These are phyloP conservation scores for Podospora pseudoanserina DNA, from an alignment of 495 filamentous ascomycete genomes.

Conservation along the genomic window DNA sequence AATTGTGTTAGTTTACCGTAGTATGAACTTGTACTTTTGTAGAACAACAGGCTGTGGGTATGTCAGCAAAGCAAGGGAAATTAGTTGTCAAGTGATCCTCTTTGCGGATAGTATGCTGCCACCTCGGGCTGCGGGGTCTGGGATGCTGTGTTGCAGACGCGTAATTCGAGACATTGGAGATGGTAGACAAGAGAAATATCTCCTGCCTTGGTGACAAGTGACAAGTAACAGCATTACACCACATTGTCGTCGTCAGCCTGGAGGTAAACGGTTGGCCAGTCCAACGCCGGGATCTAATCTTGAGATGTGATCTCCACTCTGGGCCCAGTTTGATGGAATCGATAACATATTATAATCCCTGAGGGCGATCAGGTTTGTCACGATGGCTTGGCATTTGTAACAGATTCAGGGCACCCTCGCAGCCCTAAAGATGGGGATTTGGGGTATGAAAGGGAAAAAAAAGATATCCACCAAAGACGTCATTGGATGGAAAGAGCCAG, in stretches of 20 bases:
- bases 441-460: background rate
- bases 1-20: background rate
- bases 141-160: constrained; percentile 10
- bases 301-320: background rate
- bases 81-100: background rate
- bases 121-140: background rate
- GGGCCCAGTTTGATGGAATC: too few relatives aligned
- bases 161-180: constrained; percentile 13
- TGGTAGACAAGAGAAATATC: background rate
- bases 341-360: background rate
- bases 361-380: background rate
- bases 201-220: background rate
- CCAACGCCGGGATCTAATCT: background rate
- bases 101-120: background rate
- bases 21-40: background rate
- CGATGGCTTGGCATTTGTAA: constrained; percentile 13
- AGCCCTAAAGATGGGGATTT: background rate
- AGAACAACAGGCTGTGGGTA: background rate
- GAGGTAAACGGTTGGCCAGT: background rate
- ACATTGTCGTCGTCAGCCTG: background rate
- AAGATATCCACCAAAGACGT: background rate
- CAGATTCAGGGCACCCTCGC: constrained; percentile 9
- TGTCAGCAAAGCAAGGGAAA: background rate
- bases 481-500: background rate
- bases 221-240: background rate